Evolutionary conservation across 2,329 filamentous ascomycete genomes (phyloP), one percentile per base, ranked within the genome.

Genomic region (Aspergillus transmontanensis): DNA sequence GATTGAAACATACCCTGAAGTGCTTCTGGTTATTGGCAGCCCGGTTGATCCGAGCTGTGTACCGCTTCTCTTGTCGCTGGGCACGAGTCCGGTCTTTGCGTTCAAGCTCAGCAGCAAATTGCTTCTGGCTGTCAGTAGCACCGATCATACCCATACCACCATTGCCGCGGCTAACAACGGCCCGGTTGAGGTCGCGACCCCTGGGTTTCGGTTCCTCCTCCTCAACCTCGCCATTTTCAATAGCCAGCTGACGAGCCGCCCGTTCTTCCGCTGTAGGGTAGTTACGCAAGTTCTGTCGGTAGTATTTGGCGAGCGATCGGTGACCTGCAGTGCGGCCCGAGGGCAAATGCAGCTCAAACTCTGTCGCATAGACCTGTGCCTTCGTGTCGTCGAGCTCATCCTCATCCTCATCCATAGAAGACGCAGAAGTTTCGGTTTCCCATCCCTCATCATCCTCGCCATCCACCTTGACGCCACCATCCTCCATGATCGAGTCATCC

Each of bases 401-500:
- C 66, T 97, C 93, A 60, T 91, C 91, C 0, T 93, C 95, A 68
- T 94, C 92, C 41, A 96, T 85, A 12, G 93, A 96, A 1, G 94
- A 97, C n/a, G 86, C 90, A 11, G 91, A 93, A 68, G 90, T 93
- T 76, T 98, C 95, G 0, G 94, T 97, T 80, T 99, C 95, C 94
- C 95, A 98, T 51, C 92, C 93, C 50, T 94, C 86, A 7, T 78
- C 81, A 39, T 81, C 82, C 3, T 75, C 88, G 14, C 85, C 82
- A 58, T 82, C 81, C 71, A 85, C 82, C 76, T 91, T 94, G 64
- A 90, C 89, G 16, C 90, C 91, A 30, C 80, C 83, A 57, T 80
- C 81, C 14, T 79, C 78, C 53, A 80, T 71, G 34, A 63, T 60
- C 32, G 87, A 53, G 6, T 87, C 86, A 1, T 86, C 87, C 1